Evolutionary conservation across 148 eudicot genomes (phyloP), one percentile per base, ranked within the genome.

Genomic region (Diospyros kaki): DNA sequence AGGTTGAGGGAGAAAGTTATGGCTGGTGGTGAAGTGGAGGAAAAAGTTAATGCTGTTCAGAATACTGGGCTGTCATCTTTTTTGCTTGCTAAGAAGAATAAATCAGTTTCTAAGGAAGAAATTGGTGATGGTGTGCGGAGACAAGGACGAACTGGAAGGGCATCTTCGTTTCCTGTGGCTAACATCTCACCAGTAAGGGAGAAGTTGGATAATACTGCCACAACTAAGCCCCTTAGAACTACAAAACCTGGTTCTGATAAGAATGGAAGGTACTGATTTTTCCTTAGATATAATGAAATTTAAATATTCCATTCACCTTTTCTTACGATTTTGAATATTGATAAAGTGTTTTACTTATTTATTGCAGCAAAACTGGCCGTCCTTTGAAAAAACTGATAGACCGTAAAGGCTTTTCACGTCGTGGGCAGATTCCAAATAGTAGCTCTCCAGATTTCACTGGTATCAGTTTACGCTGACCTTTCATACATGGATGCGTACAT

Each of bases 61-160:
- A 86, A 80, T 82, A 69, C 75, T 28, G 28, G 28, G 58, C 87
- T 85, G 75, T 70, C 85, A 39, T 77, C 93, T 71, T 72, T 86
- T 73, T 74, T 79, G 54, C 81, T 83, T 66, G 58, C 84, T 44
- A 91, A 88, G 84, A 93, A 89, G 86, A 86, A 78, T 77, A 91
- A 93, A 79, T 68, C 86, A 68, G 60, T 82, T 69, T 68, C 59
- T 45, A 89, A 88, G 74, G 97, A 88, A 75, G 93, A 88, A 75
- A 80, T 55, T 61, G 81, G 81, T 41, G 98, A 91, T 83, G 90
- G 91, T 67, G 90, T 86, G 71, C 85, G 84, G 73, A 89, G 88
- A 78, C 91, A 88, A 77, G 94, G 95, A 56, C 91, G 93, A 45
- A 88, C 80, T 81, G 95, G 90, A 68, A 88, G 98, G 83, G 95